Base-by-base conservation (phyloP, 2,329 filamentous ascomycete genomes). In the Coccinonectria pachysandricola region DNA sequence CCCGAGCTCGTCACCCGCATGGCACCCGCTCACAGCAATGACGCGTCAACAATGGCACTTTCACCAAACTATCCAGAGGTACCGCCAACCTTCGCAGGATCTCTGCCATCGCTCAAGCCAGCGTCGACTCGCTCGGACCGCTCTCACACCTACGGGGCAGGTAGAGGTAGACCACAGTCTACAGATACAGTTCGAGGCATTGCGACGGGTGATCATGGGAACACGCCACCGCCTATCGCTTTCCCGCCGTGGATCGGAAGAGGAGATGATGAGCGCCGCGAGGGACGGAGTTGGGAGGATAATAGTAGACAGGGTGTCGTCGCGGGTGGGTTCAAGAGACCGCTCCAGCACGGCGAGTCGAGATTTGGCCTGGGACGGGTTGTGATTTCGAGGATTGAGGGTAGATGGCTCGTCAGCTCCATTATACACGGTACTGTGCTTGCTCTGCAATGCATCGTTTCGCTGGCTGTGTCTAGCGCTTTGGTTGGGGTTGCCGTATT, bases 381-480 rank as follows among this genome's bases (percentile, higher is more conserved):
- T 8, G 18, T 24, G 4, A 14, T 36, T 12, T 8, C 30, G 8
- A 26, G 30, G 4, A 17, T 36, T 5, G 37, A 33, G 25, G 29
- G 23, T 8, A 31, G 27, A 15, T 40, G 33, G 35, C 15, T 41
- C 15, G 28, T 38, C n/a, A 37, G 32, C 16, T 32, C 32, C 5
- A 29, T 43, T 5, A 27, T 49, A 20, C 49, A 52, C 16, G 43
- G 37, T 7, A 26, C 46, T 19, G 31, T 51, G 26, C 32, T 55
- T n/a, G 36, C 20, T 12, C 7, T 45, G 21, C 45, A 55, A 29
- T 43, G 40, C 26, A 12, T 31, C 3, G 40, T 40, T 7, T 35
- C 45, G n/a, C 19, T 49, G 17, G 31, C 20, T 1, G 37, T 51
- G 11, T 41, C 50, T 12, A 37, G 46, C 8, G 39, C 43, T 8